Evolutionary conservation across 257 asterid species (phyloP).

Genomic region (Echites panduratus): DNA sequence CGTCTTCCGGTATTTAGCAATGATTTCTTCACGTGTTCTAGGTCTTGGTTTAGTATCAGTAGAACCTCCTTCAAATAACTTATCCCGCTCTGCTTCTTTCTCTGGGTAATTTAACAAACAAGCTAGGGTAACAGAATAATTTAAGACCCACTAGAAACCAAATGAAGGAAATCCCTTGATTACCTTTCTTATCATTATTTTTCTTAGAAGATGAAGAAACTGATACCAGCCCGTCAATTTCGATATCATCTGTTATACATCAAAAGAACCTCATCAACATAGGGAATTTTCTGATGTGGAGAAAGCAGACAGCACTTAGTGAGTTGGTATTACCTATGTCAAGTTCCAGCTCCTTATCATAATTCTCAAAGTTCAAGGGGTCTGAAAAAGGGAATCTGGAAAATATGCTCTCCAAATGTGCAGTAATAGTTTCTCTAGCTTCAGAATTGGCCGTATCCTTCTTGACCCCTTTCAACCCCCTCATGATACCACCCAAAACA

Average conservation of each 20-base stretch:
- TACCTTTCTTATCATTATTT: slow-evolving; percentile 43
- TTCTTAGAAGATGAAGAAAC: slow-evolving; percentile 38
- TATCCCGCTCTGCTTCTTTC: slow-evolving; percentile 54
- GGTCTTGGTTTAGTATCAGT: slow-evolving; percentile 52
- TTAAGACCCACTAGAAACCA: not conserved
- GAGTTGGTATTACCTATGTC: slow-evolving; percentile 50
- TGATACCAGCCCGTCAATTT: slow-evolving; percentile 57
- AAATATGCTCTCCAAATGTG: slow-evolving; percentile 66
- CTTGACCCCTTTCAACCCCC: slow-evolving; percentile 75
- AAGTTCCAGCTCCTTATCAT: slow-evolving; percentile 45
- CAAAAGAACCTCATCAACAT: slow-evolving; percentile 6
- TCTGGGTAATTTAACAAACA: slow-evolving; percentile 28
- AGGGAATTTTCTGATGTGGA: not conserved
- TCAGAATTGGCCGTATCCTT: slow-evolving; percentile 34
- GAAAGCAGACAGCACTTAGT: not conserved
- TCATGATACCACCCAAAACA: slow-evolving; percentile 61
- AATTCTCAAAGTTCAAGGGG: slow-evolving; percentile 24
- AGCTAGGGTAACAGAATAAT: not conserved
- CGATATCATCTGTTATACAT: slow-evolving; percentile 60
- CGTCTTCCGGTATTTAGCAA: slow-evolving; percentile 74
- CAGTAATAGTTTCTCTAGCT: slow-evolving; percentile 44
- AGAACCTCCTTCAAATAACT: slow-evolving; percentile 67
- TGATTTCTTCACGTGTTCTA: slow-evolving; percentile 86
- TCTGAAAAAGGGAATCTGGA: slow-evolving; percentile 91
- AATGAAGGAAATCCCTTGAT: not conserved